Evolutionary conservation across 495 filamentous ascomycete species (phyloP).

Genomic region (Xylaria curta): DNA sequence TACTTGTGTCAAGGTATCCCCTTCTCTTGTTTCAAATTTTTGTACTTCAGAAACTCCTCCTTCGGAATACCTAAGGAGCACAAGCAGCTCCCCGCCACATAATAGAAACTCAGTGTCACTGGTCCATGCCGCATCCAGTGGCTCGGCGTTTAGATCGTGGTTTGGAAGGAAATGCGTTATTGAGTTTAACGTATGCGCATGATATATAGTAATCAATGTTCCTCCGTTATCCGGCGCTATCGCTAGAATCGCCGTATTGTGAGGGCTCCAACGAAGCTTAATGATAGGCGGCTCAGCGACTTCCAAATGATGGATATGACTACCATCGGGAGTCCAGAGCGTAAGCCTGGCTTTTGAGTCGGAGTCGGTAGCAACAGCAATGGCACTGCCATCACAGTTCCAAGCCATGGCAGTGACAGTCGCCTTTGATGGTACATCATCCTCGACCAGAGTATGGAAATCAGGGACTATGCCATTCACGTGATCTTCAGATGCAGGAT

Average conservation of each 20-base stretch:
- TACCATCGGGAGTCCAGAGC: constrained; percentile 71
- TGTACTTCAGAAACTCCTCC: constrained; percentile 45
- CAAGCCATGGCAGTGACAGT: constrained; percentile 72
- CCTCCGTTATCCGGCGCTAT: constrained; percentile 60
- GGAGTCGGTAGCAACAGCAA: constrained; percentile 72
- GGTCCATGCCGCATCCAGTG: constrained; percentile 66
- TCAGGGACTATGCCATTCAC: constrained; percentile 49
- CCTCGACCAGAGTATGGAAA: constrained; percentile 50
- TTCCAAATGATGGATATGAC: constrained; percentile 50
- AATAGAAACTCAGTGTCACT: constrained; percentile 63
- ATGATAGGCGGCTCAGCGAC: constrained; percentile 59
- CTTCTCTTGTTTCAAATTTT: constrained; percentile 50
- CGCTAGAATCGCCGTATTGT: constrained; percentile 58
- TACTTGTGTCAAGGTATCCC: constrained; percentile 53
- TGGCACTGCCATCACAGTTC: constrained; percentile 67
- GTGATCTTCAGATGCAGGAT: constrained; percentile 52
- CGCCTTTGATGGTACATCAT: constrained; percentile 51
- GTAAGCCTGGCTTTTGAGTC: constrained; percentile 68
- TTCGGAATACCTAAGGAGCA: constrained; percentile 46
- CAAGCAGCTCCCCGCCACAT: constrained; percentile 62
- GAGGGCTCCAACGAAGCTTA: constrained; percentile 67
- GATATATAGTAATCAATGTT: constrained; percentile 58
- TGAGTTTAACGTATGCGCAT: constrained; percentile 45
- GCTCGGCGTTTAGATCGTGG: constrained; percentile 50
- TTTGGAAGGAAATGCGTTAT: constrained; percentile 49